phyloP scores from a whole-genome alignment of 78 protist species.

The Dictyostelium purpureum region DNA sequence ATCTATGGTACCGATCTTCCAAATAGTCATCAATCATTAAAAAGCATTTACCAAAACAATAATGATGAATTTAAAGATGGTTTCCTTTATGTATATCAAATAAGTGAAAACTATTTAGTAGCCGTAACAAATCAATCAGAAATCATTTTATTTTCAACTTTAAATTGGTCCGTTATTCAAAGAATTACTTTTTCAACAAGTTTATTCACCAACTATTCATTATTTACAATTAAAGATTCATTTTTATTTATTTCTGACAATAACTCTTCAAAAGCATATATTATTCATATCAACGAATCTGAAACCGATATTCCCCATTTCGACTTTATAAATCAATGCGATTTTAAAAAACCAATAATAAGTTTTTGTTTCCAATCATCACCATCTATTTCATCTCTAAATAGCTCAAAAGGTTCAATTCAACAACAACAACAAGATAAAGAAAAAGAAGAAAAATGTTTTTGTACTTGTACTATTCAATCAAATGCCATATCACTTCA shows the following conservation, averaged over 20 bases:
- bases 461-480: slow-evolving; percentile 25
- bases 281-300: neutral
- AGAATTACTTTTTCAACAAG: neutral
- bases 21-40: neutral
- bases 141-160: neutral
- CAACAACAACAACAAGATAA: neutral
- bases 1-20: neutral
- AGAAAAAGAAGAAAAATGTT: slow-evolving; percentile 18
- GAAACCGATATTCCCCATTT: neutral
- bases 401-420: neutral
- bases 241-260: slow-evolving; percentile 12
- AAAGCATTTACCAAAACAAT: neutral
- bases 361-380: slow-evolving; percentile 28
- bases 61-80: neutral
- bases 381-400: neutral
- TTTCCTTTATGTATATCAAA: neutral
- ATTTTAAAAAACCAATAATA: slow-evolving; percentile 43
- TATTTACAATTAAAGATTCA: neutral
- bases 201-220: neutral
- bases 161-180: neutral
- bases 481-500: neutral
- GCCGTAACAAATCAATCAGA: slow-evolving; percentile 10
- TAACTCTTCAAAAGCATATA: slow-evolving; percentile 9
- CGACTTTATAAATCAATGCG: slow-evolving; percentile 31
- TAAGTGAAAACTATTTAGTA: neutral